Evolutionary conservation across 2,329 filamentous ascomycete genomes (phyloP).

Genomic region (Penicillium occitanis): DNA sequence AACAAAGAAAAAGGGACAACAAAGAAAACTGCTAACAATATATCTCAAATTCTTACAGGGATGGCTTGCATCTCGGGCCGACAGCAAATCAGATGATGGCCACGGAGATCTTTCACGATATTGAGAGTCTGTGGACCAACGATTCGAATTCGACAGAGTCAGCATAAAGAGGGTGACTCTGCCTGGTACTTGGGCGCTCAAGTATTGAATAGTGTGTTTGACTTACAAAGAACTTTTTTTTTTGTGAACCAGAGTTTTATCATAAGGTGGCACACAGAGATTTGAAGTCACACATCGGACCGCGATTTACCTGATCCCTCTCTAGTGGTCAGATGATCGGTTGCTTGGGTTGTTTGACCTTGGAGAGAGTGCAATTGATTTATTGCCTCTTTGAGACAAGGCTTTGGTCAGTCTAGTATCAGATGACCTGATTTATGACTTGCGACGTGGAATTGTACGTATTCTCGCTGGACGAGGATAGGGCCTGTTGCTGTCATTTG

Average conservation of each 20-base stretch:
- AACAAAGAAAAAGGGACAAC: conserved; percentile 17
- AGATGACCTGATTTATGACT: background rate
- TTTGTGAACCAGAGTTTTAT: background rate
- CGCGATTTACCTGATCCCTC: conserved; percentile 1
- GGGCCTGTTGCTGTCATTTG: background rate
- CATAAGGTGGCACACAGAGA: background rate
- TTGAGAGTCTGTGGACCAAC: conserved; percentile 33
- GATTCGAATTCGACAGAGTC: conserved; percentile 16
- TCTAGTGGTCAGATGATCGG: background rate
- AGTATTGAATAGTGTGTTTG: background rate
- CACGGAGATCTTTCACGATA: conserved; percentile 38
- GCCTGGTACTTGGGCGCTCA: background rate
- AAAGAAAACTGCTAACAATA: conserved; percentile 19
- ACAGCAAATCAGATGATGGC: conserved; percentile 41
- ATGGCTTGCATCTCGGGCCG: conserved; percentile 43
- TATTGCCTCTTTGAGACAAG: background rate
- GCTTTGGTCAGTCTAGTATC: background rate
- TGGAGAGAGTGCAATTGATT: background rate
- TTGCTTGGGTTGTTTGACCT: background rate
- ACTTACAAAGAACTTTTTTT: background rate
- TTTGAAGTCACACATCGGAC: background rate
- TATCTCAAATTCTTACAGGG: conserved; percentile 30
- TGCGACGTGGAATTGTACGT: background rate
- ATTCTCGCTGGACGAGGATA: background rate
- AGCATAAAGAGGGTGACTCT: background rate